Conservation (phyloP, 2,329 filamentous ascomycete species). For the Xylariales sp. region DNA sequence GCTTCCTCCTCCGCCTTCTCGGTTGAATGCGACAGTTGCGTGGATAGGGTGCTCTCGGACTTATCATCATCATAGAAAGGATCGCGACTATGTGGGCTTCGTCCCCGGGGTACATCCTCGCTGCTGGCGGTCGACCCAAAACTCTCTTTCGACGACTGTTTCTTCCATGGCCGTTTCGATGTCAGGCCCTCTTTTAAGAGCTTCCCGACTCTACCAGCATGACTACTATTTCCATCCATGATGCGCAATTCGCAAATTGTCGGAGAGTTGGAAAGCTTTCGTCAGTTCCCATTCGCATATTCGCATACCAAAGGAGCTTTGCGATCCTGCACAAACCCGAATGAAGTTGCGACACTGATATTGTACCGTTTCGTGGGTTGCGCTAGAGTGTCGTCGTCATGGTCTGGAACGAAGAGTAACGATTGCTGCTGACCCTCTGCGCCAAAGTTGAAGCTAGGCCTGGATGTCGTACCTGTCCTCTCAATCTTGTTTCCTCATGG, state of each 20-base stretch:
- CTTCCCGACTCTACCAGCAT: conserved; percentile 38
- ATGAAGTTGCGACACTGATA: too few species aligned
- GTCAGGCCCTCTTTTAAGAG: conserved; percentile 49
- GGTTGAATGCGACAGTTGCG: not conserved
- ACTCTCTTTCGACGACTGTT: conserved; percentile 36
- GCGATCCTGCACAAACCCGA: too few species aligned
- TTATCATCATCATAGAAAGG: conserved; percentile 6
- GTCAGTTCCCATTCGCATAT: too few species aligned
- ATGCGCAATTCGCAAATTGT: not conserved
- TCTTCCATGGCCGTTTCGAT: conserved; percentile 43
- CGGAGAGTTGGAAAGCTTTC: not conserved
- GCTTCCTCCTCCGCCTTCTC: not conserved
- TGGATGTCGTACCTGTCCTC: too few species aligned
- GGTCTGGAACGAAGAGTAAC: too few species aligned
- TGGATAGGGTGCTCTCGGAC: not conserved
- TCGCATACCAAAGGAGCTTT: too few species aligned
- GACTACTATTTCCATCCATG: conserved; percentile 19
- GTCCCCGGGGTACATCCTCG: conserved; percentile 24
- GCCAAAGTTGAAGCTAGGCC: too few species aligned
- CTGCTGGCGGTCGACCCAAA: conserved; percentile 25
- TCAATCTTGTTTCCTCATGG: too few species aligned
- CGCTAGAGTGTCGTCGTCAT: too few species aligned
- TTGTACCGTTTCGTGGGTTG: too few species aligned
- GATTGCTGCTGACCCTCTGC: too few species aligned
- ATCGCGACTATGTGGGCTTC: conserved; percentile 20